Base-by-base conservation (phyloP, 1,284 basidiomycete species). In the Porodaedalea pini region DNA sequence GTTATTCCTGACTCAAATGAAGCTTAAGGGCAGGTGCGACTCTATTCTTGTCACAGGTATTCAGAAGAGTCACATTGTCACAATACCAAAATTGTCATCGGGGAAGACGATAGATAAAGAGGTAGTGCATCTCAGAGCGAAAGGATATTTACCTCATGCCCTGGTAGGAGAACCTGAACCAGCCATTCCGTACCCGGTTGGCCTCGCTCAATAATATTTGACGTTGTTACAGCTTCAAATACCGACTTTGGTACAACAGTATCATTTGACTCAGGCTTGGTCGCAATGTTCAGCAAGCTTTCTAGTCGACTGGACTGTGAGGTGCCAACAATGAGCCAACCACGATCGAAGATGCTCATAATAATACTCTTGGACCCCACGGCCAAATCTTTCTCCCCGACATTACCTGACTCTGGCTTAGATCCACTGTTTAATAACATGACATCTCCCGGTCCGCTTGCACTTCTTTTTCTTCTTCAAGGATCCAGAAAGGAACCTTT, bases 281-380 rank as follows among this genome's bases (percentile, higher is more conserved):
- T 64, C 0, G 78, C 78, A 2, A 70, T 64, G 51, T 76, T 74
- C 10, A 81, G 61, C 1, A 79, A 69, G 63, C 72, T 74, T 2
- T 71, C 69, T 0, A 77, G 58, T 78, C 79, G 80, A 23, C 65
- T 69, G 1, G 70, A 66, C 77, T 78, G 55, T 15, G 31, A 41
- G 8, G 13, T 8, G 15, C 13, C 8, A 17, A 21, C 10, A n/a
- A n/a, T n/a, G n/a, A n/a, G n/a, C n/a, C 15, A 23, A 2, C 40
- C 69, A 64, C 72, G 57, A 34, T 74, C 72, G 29, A 67, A 62
- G 0, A 65, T 63, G 39, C 62, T 73, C 62, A 67, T 34, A 3
- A 79, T 65, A 2, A 80, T 65, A 13, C 78, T 77, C 2, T 73
- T 78, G 0, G 76, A 70, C 1, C 77, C 78, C 3, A 76, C 74